Conservation (phyloP, 192 early-diverging fungal species). For the Mortierella hygrophila region DNA sequence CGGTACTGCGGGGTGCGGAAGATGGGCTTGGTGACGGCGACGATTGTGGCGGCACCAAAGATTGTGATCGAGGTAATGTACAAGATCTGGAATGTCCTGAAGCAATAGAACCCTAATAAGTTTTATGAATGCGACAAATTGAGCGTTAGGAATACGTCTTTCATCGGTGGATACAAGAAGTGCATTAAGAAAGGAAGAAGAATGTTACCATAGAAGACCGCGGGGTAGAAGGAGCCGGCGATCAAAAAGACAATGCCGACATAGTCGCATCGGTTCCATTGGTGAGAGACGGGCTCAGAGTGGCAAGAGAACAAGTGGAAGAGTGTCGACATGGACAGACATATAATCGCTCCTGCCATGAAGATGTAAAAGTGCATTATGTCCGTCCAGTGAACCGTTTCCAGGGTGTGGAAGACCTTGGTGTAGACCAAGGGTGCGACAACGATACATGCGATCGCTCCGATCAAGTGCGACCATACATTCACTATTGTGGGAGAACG, state of each 20-base stretch:
- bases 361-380: constrained; percentile 79
- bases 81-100: constrained; percentile 53
- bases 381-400: constrained; percentile 74
- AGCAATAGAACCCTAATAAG: constrained; percentile 60
- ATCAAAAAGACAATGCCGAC: constrained; percentile 90
- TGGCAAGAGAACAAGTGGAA: constrained; percentile 92
- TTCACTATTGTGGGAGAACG: constrained; percentile 65
- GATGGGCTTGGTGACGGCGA: constrained; percentile 69
- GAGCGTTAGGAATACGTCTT: not conserved
- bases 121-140: not conserved
- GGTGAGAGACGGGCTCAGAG: constrained; percentile 68
- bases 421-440: constrained; percentile 64
- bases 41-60: constrained; percentile 74
- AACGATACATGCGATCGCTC: constrained; percentile 69
- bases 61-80: constrained; percentile 73
- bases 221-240: constrained; percentile 69
- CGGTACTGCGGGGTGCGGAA: constrained; percentile 84
- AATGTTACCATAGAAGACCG: constrained; percentile 61
- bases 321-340: constrained; percentile 82
- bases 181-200: not conserved
- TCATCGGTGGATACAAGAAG: no score
- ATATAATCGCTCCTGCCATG: constrained; percentile 78
- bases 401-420: constrained; percentile 49
- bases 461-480: constrained; percentile 89
- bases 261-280: constrained; percentile 95